These are phyloP conservation scores for Xerocomus spinulosus DNA, from an alignment of 768 basidiomycete genomes.

Conservation along the genomic window DNA sequence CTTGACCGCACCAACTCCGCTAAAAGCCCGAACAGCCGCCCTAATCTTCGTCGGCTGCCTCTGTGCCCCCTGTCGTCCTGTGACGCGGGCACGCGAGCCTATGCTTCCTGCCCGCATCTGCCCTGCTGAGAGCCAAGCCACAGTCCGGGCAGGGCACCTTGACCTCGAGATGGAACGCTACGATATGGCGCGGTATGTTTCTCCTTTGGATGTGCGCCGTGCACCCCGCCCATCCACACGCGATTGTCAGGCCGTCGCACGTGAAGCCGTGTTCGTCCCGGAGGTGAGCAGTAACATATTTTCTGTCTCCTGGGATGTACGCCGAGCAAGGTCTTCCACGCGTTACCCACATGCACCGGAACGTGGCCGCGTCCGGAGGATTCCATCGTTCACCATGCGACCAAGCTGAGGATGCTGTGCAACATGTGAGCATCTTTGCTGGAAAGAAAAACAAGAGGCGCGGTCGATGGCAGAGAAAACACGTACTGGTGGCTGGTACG, in stretches of 20 bases:
- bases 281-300: conserved; percentile 18
- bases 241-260: conserved; percentile 11
- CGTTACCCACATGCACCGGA: conserved; percentile 19
- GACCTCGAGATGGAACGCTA: conserved; percentile 22
- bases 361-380: conserved; percentile 4
- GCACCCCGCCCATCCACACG: conserved; percentile 20
- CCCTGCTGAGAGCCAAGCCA: conserved; percentile 15
- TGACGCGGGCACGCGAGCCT: conserved; percentile 7
- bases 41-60: background rate
- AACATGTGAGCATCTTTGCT: conserved; percentile 3
- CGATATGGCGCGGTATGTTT: conserved; percentile 24
- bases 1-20: conserved; percentile 13
- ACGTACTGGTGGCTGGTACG: conserved; percentile 9
- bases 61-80: background rate
- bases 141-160: conserved; percentile 17
- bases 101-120: conserved; percentile 26
- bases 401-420: conserved; percentile 7
- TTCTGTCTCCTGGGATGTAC: conserved; percentile 15
- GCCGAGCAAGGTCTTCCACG: conserved; percentile 10
- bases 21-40: background rate
- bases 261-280: conserved; percentile 18
- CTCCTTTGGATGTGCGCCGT: conserved; percentile 17
- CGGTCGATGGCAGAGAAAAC: background rate
- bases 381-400: conserved; percentile 11
- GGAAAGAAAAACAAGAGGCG: no score